Evolutionary conservation across 176 grass and related monocot species (phyloP).

Genomic region (Bolboschoenus planiculmis): DNA sequence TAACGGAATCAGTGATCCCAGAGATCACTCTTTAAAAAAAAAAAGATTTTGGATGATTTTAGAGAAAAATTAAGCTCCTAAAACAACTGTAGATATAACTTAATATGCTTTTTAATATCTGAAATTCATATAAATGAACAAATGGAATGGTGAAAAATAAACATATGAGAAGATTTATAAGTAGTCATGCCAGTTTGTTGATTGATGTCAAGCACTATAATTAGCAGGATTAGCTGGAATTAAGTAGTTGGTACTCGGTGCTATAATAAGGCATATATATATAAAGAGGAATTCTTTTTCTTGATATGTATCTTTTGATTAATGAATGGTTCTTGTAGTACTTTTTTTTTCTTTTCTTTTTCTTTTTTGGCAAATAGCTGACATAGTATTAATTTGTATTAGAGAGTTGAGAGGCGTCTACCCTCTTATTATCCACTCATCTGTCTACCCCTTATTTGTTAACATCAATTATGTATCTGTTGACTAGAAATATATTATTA

Average conservation of each 20-base stretch:
- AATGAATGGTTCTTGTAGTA: neutral
- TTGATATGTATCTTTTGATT: neutral
- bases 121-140: neutral
- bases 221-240: neutral
- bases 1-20: too few species aligned
- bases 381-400: neutral
- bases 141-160: neutral
- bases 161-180: neutral
- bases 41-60: neutral
- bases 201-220: too few species aligned
- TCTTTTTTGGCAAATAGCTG: neutral
- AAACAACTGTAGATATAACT: neutral
- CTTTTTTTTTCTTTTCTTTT: neutral
- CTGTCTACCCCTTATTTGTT: too few species aligned
- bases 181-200: too few species aligned
- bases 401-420: too few species aligned
- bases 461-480: too few species aligned
- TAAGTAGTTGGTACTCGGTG: neutral
- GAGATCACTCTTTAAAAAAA: too few species aligned
- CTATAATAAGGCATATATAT: neutral
- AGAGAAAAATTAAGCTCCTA: neutral
- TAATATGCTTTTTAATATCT: neutral
- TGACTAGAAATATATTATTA: too few species aligned
- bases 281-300: neutral
- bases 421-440: too few species aligned